Evolutionary conservation across 352 stramenopile species (phyloP).

Genomic region (Globisporangium solare): DNA sequence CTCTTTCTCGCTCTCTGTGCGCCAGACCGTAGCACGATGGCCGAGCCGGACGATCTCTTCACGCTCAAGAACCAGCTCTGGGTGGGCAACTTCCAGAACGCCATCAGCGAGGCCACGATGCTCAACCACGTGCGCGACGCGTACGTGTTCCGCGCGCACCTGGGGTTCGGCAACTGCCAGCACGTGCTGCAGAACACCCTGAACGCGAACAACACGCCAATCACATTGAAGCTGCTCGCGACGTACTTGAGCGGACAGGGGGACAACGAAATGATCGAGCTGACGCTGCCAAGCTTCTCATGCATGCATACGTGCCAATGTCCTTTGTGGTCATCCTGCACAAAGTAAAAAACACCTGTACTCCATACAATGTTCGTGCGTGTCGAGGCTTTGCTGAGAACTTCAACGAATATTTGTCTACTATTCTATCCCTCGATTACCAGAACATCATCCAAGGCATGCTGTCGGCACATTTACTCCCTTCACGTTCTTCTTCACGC

Average conservation of each 20-base stretch:
- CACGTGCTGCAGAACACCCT: slow-evolving; percentile 87
- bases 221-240: slow-evolving; percentile 81
- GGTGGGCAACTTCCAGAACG: slow-evolving; percentile 95
- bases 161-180: slow-evolving; percentile 88
- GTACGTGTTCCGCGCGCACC: slow-evolving; percentile 90
- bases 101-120: slow-evolving; percentile 87
- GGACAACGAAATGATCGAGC: slow-evolving; percentile 84
- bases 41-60: slow-evolving; percentile 96
- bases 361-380: too few relatives aligned
- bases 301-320: too few relatives aligned
- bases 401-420: too few relatives aligned
- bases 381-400: too few relatives aligned
- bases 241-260: slow-evolving; percentile 71
- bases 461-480: too few relatives aligned
- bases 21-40: slow-evolving; percentile 55
- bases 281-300: too few relatives aligned
- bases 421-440: too few relatives aligned
- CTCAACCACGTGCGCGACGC: slow-evolving; percentile 90
- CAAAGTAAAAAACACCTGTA: too few relatives aligned
- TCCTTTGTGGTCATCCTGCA: too few relatives aligned
- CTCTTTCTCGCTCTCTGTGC: too few relatives aligned
- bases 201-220: slow-evolving; percentile 57
- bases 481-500: too few relatives aligned
- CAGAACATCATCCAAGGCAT: too few relatives aligned
- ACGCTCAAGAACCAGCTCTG: slow-evolving; percentile 97